These are phyloP conservation scores for Ophiostoma populinum DNA, from an alignment of 2,329 filamentous ascomycete genomes.

Conservation along the genomic window DNA sequence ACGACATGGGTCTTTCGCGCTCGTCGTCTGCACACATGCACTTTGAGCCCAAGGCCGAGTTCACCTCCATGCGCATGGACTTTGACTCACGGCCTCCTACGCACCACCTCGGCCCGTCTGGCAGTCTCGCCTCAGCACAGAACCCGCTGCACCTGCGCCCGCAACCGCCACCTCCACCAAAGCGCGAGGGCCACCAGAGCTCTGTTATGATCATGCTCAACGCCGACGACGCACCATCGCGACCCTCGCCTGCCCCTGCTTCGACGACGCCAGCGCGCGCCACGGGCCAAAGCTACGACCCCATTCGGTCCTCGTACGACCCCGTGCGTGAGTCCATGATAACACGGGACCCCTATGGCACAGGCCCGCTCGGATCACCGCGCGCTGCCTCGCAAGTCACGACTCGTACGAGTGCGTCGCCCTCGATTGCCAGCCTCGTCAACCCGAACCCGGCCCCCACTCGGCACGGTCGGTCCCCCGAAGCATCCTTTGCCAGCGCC, in stretches of 20 bases:
- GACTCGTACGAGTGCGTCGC: constrained; percentile 71
- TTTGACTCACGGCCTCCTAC: constrained; percentile 15
- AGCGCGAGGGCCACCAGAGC: constrained; percentile 31
- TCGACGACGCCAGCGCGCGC: constrained; percentile 34
- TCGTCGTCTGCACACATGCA: constrained; percentile 6
- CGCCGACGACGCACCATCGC: constrained; percentile 29
- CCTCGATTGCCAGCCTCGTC: constrained; percentile 80
- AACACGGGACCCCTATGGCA: constrained; percentile 29
- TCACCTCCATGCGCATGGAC: constrained; percentile 21
- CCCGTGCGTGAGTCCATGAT: constrained; percentile 45
- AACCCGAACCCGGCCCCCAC: constrained; percentile 48
- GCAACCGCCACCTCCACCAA: constrained; percentile 18
- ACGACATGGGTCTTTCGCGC: constrained; percentile 3
- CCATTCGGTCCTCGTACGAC: constrained; percentile 59
- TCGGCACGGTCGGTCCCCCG: constrained; percentile 14
- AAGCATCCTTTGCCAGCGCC: constrained; percentile 12
- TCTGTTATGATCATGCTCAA: constrained; percentile 42
- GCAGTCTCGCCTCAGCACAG: constrained; percentile 11
- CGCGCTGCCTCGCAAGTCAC: constrained; percentile 29
- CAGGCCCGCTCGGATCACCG: constrained; percentile 32
- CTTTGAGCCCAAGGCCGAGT: constrained; percentile 18
- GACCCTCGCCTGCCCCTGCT: constrained; percentile 16
- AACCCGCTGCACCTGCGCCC: constrained; percentile 13
- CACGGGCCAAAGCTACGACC: constrained; percentile 75
- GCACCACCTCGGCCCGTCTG: constrained; percentile 12